A percentile compares a stretch with the other conserved stretches of the same genome.
Evolutionary conservation across 2,329 filamentous ascomycete genomes (phyloP).

Genomic region (Nothopassalora personata): DNA sequence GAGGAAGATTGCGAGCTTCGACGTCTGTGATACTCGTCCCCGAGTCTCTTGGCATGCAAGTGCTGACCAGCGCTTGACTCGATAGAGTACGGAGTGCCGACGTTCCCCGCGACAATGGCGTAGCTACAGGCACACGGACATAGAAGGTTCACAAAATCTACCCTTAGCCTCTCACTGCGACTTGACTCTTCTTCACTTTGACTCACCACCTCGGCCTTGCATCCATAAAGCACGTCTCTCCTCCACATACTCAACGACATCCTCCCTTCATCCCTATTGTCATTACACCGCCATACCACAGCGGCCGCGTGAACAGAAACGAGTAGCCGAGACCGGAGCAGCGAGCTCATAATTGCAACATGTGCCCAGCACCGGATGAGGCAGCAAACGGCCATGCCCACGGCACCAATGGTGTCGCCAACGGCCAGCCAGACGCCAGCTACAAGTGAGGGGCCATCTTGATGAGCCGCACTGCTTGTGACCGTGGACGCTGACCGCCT

Average conservation of each 20-base stretch:
- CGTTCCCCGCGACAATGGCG: neutral
- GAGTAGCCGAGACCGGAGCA: slow-evolving; percentile 13
- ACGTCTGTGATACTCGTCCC: no score
- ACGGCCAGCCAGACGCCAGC: slow-evolving; percentile 16
- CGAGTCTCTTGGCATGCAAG: no score
- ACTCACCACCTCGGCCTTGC: neutral
- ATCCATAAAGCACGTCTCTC: neutral
- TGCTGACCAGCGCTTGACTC: neutral
- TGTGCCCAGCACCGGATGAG: slow-evolving; percentile 32
- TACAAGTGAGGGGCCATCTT: neutral
- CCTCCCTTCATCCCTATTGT: neutral
- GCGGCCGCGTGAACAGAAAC: neutral
- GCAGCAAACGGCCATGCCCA: slow-evolving; percentile 29
- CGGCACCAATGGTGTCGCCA: slow-evolving; percentile 11
- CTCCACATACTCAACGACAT: neutral
- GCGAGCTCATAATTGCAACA: slow-evolving; percentile 14
- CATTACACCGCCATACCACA: neutral
- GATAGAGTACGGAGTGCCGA: neutral
- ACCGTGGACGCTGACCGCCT: slow-evolving; percentile 5
- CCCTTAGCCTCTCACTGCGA: neutral
- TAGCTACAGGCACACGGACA: neutral
- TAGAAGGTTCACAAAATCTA: neutral
- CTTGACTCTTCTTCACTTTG: neutral
- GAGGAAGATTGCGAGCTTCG: no score
- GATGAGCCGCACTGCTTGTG: neutral